phyloP scores from a whole-genome alignment of 164 flowering plant species.

The Kingdonia uniflora region DNA sequence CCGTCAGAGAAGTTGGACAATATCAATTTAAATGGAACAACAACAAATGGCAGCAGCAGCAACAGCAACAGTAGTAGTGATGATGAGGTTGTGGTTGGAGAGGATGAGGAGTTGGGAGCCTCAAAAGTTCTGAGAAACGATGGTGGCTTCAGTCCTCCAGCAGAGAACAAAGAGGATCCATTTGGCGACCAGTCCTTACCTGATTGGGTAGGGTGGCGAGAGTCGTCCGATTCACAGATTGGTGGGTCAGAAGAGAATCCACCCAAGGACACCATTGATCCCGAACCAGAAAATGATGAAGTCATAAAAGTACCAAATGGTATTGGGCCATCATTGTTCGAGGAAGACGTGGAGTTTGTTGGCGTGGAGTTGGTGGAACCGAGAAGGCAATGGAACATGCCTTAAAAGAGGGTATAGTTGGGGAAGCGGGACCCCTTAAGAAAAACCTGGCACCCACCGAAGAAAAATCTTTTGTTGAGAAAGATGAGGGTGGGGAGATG shows the following conservation, averaged over 20 bases:
- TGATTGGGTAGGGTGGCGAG: slow-evolving; percentile 11
- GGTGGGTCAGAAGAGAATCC: slow-evolving; percentile 59
- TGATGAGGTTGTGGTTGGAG: slow-evolving; percentile 90
- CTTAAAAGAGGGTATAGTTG: slow-evolving; percentile 85
- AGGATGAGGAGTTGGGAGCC: slow-evolving; percentile 57
- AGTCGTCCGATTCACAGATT: slow-evolving; percentile 41
- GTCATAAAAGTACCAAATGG: slow-evolving; percentile 36
- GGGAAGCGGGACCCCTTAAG: slow-evolving; percentile 84
- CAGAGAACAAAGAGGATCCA: too few relatives aligned
- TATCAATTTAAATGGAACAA: slow-evolving; percentile 48
- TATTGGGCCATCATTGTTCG: slow-evolving; percentile 56
- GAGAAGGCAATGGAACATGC: slow-evolving; percentile 94
- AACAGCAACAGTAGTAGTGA: slow-evolving; percentile 25
- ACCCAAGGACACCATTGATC: slow-evolving; percentile 28
- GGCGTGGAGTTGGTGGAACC: slow-evolving; percentile 80
- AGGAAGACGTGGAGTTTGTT: slow-evolving; percentile 88
- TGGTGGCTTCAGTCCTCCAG: neutral
- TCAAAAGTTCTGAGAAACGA: slow-evolving; percentile 20
- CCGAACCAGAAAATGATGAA: slow-evolving; percentile 23
- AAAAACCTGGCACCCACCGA: slow-evolving; percentile 22
- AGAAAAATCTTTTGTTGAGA: slow-evolving; percentile 21
- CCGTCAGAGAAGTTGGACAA: slow-evolving; percentile 50
- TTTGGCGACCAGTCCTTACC: too few relatives aligned
- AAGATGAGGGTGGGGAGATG: slow-evolving; percentile 27
- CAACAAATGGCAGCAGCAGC: slow-evolving; percentile 54